These are phyloP conservation scores for Pythium aquatile DNA, from an alignment of 352 stramenopile species.

Conservation along the genomic window DNA sequence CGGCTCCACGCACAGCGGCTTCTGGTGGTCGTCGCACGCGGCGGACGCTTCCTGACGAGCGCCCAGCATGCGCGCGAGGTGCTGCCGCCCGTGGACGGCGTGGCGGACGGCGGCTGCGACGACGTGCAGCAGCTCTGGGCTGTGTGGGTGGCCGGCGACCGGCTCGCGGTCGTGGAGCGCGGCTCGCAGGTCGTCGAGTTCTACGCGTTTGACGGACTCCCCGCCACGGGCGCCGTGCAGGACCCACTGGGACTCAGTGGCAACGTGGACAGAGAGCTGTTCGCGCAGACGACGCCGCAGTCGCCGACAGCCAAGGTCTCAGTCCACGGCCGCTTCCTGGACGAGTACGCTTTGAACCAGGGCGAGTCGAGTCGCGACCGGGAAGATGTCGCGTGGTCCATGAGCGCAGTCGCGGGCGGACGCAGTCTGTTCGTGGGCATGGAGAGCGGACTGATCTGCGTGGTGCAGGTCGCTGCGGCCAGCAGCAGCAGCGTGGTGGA, in stretches of 20 bases:
- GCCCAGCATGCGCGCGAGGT: conserved; percentile 1
- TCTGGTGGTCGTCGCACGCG: conserved; percentile 36
- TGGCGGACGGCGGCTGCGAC: conserved; percentile 24
- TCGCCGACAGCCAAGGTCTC: conserved; percentile 29
- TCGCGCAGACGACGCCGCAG: conserved; percentile 7
- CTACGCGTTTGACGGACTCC: conserved; percentile 62
- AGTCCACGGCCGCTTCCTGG: conserved; percentile 35
- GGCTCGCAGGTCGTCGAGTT: conserved; percentile 62
- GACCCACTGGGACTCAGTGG: neutral
- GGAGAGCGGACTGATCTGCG: conserved; percentile 65
- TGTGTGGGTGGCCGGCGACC: conserved; percentile 49
- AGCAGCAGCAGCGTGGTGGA: conserved; percentile 30
- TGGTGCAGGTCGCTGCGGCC: conserved; percentile 45
- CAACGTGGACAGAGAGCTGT: neutral
- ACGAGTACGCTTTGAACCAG: conserved; percentile 63
- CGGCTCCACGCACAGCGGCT: conserved; percentile 40
- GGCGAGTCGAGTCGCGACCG: conserved; percentile 40
- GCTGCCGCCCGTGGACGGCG: conserved; percentile 8
- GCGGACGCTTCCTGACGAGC: conserved; percentile 26
- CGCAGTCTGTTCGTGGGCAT: conserved; percentile 74
- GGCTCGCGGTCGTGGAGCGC: conserved; percentile 66
- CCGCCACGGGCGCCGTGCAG: conserved; percentile 11
- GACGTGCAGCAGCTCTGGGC: conserved; percentile 44
- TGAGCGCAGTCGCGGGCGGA: conserved; percentile 48
- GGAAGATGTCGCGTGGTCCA: conserved; percentile 45